A percentile compares a stretch with the other conserved stretches of the same genome.
Conservation (phyloP, 2,329 filamentous ascomycete species). For the Pyrenochaeta sp. region DNA sequence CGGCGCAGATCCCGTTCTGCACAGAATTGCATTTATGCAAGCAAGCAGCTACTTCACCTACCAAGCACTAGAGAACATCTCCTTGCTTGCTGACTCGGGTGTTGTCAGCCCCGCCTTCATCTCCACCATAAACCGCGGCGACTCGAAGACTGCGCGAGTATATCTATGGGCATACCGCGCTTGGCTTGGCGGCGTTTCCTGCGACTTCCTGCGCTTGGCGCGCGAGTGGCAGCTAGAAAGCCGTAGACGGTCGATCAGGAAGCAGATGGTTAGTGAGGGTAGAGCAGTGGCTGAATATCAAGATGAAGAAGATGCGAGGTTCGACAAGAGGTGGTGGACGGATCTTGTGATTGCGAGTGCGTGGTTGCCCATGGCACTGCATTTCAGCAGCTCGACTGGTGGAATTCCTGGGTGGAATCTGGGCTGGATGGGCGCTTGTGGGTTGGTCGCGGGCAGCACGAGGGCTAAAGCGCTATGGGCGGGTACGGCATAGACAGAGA, state of each 20-base stretch:
- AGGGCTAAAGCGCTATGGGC: conserved; percentile 38
- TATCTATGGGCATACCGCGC: conserved; percentile 54
- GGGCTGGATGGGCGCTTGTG: conserved; percentile 54
- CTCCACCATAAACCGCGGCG: conserved; percentile 47
- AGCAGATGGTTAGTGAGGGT: conserved; percentile 39
- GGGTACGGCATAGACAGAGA: conserved; percentile 21
- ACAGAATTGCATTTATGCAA: conserved; percentile 53
- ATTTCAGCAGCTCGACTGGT: conserved; percentile 49
- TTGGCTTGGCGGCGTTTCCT: conserved; percentile 54
- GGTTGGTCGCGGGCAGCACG: conserved; percentile 50
- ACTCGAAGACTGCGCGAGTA: conserved; percentile 44
- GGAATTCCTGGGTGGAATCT: conserved; percentile 56
- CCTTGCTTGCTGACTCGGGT: conserved; percentile 52
- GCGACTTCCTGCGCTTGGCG: conserved; percentile 54
- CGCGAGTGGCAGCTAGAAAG: conserved; percentile 54
- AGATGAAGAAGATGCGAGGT: conserved; percentile 48
- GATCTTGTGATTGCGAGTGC: conserved; percentile 53
- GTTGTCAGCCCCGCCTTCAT: conserved; percentile 49
- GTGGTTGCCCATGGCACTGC: conserved; percentile 56
- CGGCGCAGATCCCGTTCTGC: conserved; percentile 53
- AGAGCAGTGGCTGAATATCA: conserved; percentile 41
- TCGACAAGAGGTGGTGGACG: conserved; percentile 53
- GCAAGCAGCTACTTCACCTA: conserved; percentile 54
- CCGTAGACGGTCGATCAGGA: conserved; percentile 39
- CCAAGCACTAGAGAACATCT: conserved; percentile 56